Evolutionary conservation across 2,329 filamentous ascomycete genomes (phyloP).

Genomic region (Colletotrichum incanum): DNA sequence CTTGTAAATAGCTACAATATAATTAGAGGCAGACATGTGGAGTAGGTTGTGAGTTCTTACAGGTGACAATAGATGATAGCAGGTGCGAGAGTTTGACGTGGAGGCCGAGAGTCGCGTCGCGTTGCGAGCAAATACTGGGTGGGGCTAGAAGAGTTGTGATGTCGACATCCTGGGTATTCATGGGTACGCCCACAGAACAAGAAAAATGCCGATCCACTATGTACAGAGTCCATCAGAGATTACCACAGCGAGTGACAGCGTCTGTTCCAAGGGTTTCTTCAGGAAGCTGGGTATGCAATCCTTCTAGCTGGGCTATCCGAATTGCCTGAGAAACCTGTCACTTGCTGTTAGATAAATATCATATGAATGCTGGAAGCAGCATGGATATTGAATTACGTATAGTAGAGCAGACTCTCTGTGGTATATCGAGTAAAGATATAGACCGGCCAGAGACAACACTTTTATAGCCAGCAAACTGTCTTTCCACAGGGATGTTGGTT

Average conservation of each 20-base stretch:
- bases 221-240: slow-evolving; percentile 60
- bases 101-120: slow-evolving; percentile 51
- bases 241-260: slow-evolving; percentile 53
- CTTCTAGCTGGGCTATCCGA: slow-evolving; percentile 58
- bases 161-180: slow-evolving; percentile 56
- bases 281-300: slow-evolving; percentile 58
- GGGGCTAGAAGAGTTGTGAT: slow-evolving; percentile 51
- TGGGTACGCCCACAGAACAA: slow-evolving; percentile 56
- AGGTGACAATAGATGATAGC: slow-evolving; percentile 53
- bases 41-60: slow-evolving; percentile 45
- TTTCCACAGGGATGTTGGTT: slow-evolving; percentile 53
- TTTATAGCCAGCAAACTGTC: slow-evolving; percentile 57
- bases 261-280: slow-evolving; percentile 53
- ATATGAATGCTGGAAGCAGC: neutral
- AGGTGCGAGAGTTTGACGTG: slow-evolving; percentile 56
- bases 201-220: slow-evolving; percentile 59
- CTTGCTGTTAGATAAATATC: neutral
- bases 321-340: slow-evolving; percentile 57
- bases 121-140: slow-evolving; percentile 47
- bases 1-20: slow-evolving; percentile 53
- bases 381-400: slow-evolving; percentile 46
- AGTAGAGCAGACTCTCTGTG: slow-evolving; percentile 50
- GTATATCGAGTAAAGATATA: slow-evolving; percentile 58
- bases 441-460: slow-evolving; percentile 52
- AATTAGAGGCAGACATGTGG: rapidly evolving